phyloP scores from a whole-genome alignment of 768 basidiomycete species.

The Suillus occidentalis region DNA sequence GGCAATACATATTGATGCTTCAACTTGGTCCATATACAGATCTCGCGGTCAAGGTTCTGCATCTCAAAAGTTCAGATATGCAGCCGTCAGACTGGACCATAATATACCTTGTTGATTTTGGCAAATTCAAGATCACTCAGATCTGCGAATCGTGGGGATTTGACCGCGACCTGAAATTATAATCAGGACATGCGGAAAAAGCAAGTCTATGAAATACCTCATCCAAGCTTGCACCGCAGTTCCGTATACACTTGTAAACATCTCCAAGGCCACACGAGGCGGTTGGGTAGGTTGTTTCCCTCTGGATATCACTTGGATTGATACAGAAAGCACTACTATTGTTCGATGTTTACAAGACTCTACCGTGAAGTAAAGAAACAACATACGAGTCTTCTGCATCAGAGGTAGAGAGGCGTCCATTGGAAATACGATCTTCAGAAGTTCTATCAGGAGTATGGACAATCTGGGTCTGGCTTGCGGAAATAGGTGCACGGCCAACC shows the following conservation, averaged over 20 bases:
- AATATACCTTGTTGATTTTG: background rate
- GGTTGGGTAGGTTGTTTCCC: background rate
- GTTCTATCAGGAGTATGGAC: background rate
- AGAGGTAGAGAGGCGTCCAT: background rate
- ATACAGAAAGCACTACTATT: background rate
- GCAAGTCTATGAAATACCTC: background rate
- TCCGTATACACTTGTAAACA: constrained; percentile 36
- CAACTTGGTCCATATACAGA: constrained; percentile 38
- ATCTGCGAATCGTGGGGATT: constrained; percentile 1
- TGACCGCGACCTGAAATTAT: constrained; percentile 8
- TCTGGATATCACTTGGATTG: background rate
- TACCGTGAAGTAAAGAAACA: background rate
- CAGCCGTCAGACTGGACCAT: background rate
- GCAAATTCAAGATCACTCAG: background rate
- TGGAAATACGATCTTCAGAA: background rate
- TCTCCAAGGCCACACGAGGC: constrained; percentile 41
- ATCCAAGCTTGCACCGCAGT: background rate
- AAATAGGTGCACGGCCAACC: background rate
- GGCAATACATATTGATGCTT: constrained; percentile 39
- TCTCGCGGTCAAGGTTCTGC: constrained; percentile 34
- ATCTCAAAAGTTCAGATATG: background rate
- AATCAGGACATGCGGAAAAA: background rate
- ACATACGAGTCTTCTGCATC: background rate
- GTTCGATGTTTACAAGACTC: background rate
- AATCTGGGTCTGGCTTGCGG: background rate